Conservation (phyloP, 768 basidiomycete genomes). For the Suillus ampliporus region DNA sequence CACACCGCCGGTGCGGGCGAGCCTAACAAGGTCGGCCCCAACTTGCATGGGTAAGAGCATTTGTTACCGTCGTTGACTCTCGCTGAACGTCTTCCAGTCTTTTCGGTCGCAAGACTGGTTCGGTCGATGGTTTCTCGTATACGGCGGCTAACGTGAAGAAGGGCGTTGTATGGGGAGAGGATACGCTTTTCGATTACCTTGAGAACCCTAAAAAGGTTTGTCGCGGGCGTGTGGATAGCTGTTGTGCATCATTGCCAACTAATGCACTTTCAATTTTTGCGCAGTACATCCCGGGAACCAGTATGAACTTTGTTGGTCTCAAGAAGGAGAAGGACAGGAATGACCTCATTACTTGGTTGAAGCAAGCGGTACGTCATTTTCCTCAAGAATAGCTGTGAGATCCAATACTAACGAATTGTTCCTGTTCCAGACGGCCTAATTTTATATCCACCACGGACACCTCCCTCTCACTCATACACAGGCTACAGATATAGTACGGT, state of each 20-base stretch:
- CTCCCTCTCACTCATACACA: conserved; percentile 17
- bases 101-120: conserved; percentile 87
- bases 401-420: conserved; percentile 3
- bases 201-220: conserved; percentile 96
- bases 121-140: conserved; percentile 86
- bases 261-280: background rate
- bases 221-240: background rate
- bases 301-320: conserved; percentile 98
- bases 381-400: background rate
- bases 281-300: conserved; percentile 94
- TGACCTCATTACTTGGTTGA: conserved; percentile 88
- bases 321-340: conserved; percentile 99
- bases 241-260: background rate
- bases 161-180: conserved; percentile 83
- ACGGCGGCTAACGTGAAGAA: conserved; percentile 96
- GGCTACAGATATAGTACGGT: conserved; percentile 31
- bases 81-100: conserved; percentile 47
- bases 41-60: conserved; percentile 81
- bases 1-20: conserved; percentile 84
- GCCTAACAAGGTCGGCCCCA: conserved; percentile 91
- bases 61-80: conserved; percentile 7
- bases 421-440: conserved; percentile 32
- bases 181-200: conserved; percentile 94
- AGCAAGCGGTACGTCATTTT: conserved; percentile 63
- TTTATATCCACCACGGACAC: conserved; percentile 24